A percentile compares a stretch with the other conserved stretches of the same genome.
Conservation (phyloP, 345 rosid genomes). For the Punica granatum region DNA sequence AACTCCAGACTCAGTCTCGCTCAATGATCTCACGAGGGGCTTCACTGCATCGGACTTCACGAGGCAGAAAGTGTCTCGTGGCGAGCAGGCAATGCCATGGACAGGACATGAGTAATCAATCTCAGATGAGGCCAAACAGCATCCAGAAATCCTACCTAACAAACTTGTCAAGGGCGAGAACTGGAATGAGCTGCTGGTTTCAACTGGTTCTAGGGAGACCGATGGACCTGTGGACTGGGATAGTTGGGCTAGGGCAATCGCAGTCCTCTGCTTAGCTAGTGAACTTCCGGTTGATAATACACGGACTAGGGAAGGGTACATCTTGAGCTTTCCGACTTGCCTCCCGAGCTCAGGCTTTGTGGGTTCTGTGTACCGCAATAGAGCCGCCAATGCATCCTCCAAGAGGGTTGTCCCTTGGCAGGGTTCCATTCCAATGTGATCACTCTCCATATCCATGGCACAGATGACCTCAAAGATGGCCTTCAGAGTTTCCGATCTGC, state of each 20-base stretch:
- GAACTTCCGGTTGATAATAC: conserved; percentile 38
- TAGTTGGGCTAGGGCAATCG: conserved; percentile 37
- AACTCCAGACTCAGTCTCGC: conserved; percentile 31
- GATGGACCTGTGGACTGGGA: conserved; percentile 30
- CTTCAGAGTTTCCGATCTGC: conserved; percentile 36
- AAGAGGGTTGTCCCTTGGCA: conserved; percentile 22
- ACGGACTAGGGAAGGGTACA: conserved; percentile 34
- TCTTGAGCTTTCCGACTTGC: conserved; percentile 34
- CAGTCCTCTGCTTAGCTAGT: conserved; percentile 35
- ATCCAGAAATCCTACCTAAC: conserved; percentile 25
- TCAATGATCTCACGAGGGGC: conserved; percentile 34
- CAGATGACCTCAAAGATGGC: conserved; percentile 44
- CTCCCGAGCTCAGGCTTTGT: conserved; percentile 40
- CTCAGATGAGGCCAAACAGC: conserved; percentile 28
- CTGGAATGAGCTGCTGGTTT: conserved; percentile 12
- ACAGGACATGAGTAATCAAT: conserved; percentile 19
- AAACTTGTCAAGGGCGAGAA: conserved; percentile 10
- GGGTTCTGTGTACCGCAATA: conserved; percentile 38
- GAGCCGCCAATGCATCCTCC: conserved; percentile 44
- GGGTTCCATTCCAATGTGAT: conserved; percentile 11
- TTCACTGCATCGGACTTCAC: conserved; percentile 41
- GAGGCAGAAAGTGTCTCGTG: conserved; percentile 42
- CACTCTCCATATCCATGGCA: conserved; percentile 17
- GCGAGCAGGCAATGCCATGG: conserved; percentile 45
- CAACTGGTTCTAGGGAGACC: conserved; percentile 11